phyloP scores from a whole-genome alignment of 208 protist species.

The Leishmania arabica region DNA sequence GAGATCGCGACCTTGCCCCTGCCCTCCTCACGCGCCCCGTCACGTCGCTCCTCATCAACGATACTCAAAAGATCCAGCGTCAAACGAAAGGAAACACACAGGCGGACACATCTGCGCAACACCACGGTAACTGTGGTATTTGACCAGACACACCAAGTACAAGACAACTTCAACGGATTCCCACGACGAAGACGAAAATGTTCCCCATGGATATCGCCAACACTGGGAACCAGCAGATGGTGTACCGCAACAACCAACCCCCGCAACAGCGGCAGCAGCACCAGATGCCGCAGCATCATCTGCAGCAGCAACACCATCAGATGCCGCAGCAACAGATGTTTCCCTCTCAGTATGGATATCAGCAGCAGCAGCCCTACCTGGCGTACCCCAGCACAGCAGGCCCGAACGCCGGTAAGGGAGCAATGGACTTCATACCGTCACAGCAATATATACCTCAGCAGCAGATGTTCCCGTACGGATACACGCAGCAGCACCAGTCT shows the following conservation, averaged over 20 bases:
- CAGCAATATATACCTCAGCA: slow-evolving; percentile 32
- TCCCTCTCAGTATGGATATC: slow-evolving; percentile 14
- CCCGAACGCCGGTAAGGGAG: slow-evolving; percentile 15
- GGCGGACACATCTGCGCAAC: not conserved
- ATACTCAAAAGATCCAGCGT: not conserved
- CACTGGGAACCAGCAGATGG: slow-evolving; percentile 37
- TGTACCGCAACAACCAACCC: slow-evolving; percentile 36
- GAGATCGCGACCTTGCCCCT: not conserved
- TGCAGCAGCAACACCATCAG: slow-evolving; percentile 16
- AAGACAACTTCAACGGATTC: not conserved
- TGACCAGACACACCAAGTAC: not conserved
- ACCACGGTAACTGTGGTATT: not conserved
- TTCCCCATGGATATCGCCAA: slow-evolving; percentile 41
- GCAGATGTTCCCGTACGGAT: slow-evolving; percentile 35
- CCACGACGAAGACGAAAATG: slow-evolving; percentile 12
- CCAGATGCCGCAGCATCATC: slow-evolving; percentile 24
- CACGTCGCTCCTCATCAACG: not conserved
- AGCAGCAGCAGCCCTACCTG: slow-evolving; percentile 25
- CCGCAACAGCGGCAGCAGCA: slow-evolving; percentile 18
- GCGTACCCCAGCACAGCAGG: slow-evolving; percentile 17
- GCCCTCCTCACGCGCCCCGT: not conserved
- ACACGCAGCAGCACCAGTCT: slow-evolving; percentile 20
- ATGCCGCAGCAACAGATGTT: slow-evolving; percentile 26
- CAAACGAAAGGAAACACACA: not conserved
- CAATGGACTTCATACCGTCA: slow-evolving; percentile 21